Base-by-base conservation (phyloP, 495 filamentous ascomycete genomes). In the Poronia punctata region DNA sequence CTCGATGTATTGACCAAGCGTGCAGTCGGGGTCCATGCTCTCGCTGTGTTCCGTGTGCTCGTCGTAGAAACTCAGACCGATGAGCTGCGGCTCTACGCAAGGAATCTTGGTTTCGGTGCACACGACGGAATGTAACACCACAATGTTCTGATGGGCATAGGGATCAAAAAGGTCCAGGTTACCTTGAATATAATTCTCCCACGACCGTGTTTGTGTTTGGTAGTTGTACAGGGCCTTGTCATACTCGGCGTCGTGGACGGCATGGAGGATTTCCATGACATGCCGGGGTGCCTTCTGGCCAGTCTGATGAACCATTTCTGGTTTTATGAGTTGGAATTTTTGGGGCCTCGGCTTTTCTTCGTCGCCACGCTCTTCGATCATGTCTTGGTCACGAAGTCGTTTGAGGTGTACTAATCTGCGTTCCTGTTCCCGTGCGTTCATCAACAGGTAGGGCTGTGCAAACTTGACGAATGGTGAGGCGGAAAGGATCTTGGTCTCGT, bases 391-490 rank as follows among this genome's bases (percentile, higher is more conserved):
- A 20, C 84, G 80, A 7, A 96, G 68, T 33, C 80, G 70, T 57
- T 83, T 87, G 19, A 96, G 72, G 56, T 92, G 86, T 1, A 78
- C 72, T 11, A 97, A 57, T 36, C 80, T 80, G 41, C 84, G 73
- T 57, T 97, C 93, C 57, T 96, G 82, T 57, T 94, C 90, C 36
- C 93, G 79, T 31, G 88, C 84, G 38, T 82, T 82, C 78, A 88
- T 93, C 12, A 99, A 72, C 9, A 96, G 73, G 62, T 96, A 94
- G 2, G 93, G 93, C 53, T 88, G 85, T 54, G 83, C 82, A 53
- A 96, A 97, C 59, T 84, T 89, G 29, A 97, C 93, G 51, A 94
- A 97, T 3, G 93, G 93, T 1, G 93, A 97, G 1, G 88, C 84
- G 6, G 93, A 97, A n/a, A 99, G 66, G 34, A 99, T 79, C 51